phyloP scores from a whole-genome alignment of 2,329 filamentous ascomycete species.

The Verticillium klebahnii region DNA sequence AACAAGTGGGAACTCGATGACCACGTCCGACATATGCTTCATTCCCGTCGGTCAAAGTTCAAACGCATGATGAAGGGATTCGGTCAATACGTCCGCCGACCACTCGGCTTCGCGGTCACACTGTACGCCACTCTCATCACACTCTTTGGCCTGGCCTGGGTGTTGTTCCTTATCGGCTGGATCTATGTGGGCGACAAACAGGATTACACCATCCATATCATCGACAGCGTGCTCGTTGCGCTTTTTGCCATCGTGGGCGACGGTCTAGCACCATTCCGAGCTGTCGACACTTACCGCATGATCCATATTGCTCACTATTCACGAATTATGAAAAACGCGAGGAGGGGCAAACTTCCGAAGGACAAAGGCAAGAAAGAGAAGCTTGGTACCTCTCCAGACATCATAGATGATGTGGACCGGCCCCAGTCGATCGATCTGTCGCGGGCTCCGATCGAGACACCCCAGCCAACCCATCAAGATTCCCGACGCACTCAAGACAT shows the following conservation, averaged over 20 bases:
- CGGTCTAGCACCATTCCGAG: slow-evolving; percentile 68
- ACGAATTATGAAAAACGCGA: slow-evolving; percentile 31
- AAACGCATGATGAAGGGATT: slow-evolving; percentile 78
- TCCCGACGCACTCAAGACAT: no score
- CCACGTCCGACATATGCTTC: slow-evolving; percentile 81
- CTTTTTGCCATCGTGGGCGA: slow-evolving; percentile 69
- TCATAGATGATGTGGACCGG: no score
- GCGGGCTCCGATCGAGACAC: no score
- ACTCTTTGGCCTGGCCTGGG: slow-evolving; percentile 72
- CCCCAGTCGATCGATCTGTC: no score
- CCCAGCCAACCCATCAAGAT: no score
- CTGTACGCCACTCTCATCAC: slow-evolving; percentile 78
- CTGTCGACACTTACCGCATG: slow-evolving; percentile 85
- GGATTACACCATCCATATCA: slow-evolving; percentile 63
- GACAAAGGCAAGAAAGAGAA: no score
- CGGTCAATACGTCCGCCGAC: slow-evolving; percentile 69
- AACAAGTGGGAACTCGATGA: slow-evolving; percentile 79
- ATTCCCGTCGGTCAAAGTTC: slow-evolving; percentile 74
- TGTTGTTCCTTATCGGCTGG: slow-evolving; percentile 79
- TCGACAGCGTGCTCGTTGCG: slow-evolving; percentile 67
- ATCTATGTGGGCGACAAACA: slow-evolving; percentile 74
- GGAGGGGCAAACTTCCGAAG: slow-evolving; percentile 43
- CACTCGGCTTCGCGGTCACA: slow-evolving; percentile 78
- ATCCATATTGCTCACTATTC: slow-evolving; percentile 70
- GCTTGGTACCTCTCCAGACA: no score